A percentile compares a stretch with the other conserved stretches of the same genome.
phyloP scores from a whole-genome alignment of 2,329 filamentous ascomycete species.

The Pyrenochaeta sp. region DNA sequence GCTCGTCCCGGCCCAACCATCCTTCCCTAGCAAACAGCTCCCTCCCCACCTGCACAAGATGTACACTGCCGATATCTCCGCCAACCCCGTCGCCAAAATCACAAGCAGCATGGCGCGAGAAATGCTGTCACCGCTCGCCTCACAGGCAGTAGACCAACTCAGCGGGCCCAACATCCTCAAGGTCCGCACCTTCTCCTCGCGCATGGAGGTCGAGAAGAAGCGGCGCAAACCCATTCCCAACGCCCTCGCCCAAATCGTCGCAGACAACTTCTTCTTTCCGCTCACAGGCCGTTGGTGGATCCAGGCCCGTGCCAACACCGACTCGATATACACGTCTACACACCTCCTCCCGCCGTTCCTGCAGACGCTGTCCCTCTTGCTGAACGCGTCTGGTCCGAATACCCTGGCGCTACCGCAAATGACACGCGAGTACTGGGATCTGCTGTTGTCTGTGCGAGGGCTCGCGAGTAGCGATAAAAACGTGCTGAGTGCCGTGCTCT shows the following conservation, averaged over 20 bases:
- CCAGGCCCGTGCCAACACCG: slow-evolving; percentile 58
- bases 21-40: slow-evolving; percentile 83
- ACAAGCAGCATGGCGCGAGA: slow-evolving; percentile 71
- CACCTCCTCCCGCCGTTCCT: slow-evolving; percentile 80
- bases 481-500: slow-evolving; percentile 77
- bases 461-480: slow-evolving; percentile 61
- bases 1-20: slow-evolving; percentile 46
- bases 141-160: slow-evolving; percentile 78
- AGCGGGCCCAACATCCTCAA: slow-evolving; percentile 87
- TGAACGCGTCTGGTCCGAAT: slow-evolving; percentile 83
- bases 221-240: slow-evolving; percentile 72
- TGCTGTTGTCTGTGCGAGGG: slow-evolving; percentile 76
- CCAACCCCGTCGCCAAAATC: slow-evolving; percentile 71
- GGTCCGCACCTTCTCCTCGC: slow-evolving; percentile 84
- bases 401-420: slow-evolving; percentile 79
- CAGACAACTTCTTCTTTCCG: slow-evolving; percentile 83
- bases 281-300: slow-evolving; percentile 81
- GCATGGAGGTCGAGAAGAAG: slow-evolving; percentile 70
- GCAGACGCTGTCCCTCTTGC: slow-evolving; percentile 82
- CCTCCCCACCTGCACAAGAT: slow-evolving; percentile 75
- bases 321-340: slow-evolving; percentile 74
- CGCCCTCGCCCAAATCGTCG: slow-evolving; percentile 77
- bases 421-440: slow-evolving; percentile 82
- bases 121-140: slow-evolving; percentile 83
- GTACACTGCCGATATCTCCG: slow-evolving; percentile 60